Conservation (phyloP, 352 stramenopile genomes). For the Phytophthora pinifolia region DNA sequence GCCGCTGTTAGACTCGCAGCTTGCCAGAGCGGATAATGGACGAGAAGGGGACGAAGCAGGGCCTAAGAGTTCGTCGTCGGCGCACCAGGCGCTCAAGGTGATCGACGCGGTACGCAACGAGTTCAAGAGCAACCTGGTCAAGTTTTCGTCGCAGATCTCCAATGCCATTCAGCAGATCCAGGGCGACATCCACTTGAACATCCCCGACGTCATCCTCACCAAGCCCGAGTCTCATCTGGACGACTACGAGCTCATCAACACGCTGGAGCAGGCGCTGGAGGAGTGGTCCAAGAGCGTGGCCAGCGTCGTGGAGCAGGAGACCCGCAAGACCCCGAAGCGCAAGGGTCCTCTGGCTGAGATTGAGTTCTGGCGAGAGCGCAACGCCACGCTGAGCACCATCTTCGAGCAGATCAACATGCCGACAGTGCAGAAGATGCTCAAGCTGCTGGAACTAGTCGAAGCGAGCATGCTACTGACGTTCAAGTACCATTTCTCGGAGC, state of each 20-base stretch:
- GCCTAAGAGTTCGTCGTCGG: conserved; percentile 13
- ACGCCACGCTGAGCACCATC: conserved; percentile 93
- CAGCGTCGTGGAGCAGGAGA: conserved; percentile 90
- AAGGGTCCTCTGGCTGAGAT: conserved; percentile 94
- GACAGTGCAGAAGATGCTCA: conserved; percentile 95
- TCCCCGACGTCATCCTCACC: conserved; percentile 91
- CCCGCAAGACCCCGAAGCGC: conserved; percentile 80
- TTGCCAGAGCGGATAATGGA: conserved; percentile 34
- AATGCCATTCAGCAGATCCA: conserved; percentile 94
- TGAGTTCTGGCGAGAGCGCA: conserved; percentile 95
- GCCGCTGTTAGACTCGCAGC: conserved; percentile 76
- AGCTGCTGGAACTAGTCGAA: conserved; percentile 91
- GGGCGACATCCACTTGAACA: conserved; percentile 92
- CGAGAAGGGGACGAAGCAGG: conserved; percentile 15
- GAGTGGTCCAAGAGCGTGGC: conserved; percentile 93
- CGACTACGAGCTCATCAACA: conserved; percentile 87
- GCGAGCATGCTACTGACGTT: conserved; percentile 91
- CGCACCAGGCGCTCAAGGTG: conserved; percentile 65
- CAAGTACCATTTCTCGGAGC: conserved; percentile 93
- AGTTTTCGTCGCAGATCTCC: conserved; percentile 92
- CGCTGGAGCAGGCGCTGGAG: conserved; percentile 90
- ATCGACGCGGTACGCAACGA: conserved; percentile 87
- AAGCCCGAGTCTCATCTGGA: conserved; percentile 86
- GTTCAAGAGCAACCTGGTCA: conserved; percentile 89
- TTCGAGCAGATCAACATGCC: conserved; percentile 97